These are phyloP conservation scores for Macrolepiota dolichaula DNA, from an alignment of 768 basidiomycete species.

Conservation along the genomic window DNA sequence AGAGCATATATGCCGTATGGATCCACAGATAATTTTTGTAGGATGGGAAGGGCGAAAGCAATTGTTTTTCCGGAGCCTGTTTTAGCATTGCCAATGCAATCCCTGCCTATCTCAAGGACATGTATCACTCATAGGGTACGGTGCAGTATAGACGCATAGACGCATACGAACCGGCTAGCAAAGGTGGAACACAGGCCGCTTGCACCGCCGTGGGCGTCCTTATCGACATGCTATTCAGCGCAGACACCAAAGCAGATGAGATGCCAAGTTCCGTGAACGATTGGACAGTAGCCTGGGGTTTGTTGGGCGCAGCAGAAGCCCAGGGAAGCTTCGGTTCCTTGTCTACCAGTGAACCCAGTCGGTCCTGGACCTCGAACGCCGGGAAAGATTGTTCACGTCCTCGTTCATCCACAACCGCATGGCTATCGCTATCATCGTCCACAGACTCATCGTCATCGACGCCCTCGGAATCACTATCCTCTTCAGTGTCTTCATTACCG, in stretches of 20 bases:
- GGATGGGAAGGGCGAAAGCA: constrained; percentile 93
- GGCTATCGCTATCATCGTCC: background rate
- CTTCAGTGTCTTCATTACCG: constrained; percentile 17
- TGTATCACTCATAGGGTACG: background rate
- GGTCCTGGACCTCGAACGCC: constrained; percentile 16
- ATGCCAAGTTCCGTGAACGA: constrained; percentile 61
- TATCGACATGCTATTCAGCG: constrained; percentile 83
- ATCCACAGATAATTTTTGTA: constrained; percentile 83
- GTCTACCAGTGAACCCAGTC: constrained; percentile 15
- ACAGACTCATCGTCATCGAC: constrained; percentile 6
- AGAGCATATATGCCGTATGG: constrained; percentile 95
- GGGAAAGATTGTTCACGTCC: constrained; percentile 10
- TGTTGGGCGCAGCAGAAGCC: constrained; percentile 13
- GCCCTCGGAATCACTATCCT: constrained; percentile 2
- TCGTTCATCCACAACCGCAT: constrained; percentile 9
- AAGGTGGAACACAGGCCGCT: constrained; percentile 82
- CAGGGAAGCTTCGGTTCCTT: constrained; percentile 2
- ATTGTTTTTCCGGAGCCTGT: constrained; percentile 98
- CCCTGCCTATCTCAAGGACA: constrained; percentile 56
- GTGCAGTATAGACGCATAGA: background rate
- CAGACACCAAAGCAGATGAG: constrained; percentile 53
- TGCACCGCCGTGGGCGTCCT: constrained; percentile 84
- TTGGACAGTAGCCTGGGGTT: constrained; percentile 11
- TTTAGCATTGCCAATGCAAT: constrained; percentile 97
- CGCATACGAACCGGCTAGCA: constrained; percentile 63